Evolutionary conservation across 2,329 filamentous ascomycete genomes (phyloP).

Genomic region (Sphaerulina populicola): DNA sequence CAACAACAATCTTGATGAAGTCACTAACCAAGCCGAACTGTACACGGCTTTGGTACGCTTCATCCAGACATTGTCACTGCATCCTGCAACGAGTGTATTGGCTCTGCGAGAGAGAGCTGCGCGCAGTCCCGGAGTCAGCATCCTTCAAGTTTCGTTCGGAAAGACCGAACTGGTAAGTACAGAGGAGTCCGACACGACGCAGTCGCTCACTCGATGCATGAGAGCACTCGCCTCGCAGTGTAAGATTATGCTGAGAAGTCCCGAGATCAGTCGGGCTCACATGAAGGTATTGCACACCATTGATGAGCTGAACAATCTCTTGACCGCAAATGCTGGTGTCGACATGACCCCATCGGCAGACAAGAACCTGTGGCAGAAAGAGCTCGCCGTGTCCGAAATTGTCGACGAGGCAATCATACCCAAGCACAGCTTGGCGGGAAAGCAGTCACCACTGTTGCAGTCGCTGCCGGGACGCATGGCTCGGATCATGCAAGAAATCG

Average conservation of each 20-base stretch:
- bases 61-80: constrained; percentile 30
- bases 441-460: constrained; percentile 1
- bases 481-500: constrained; percentile 47
- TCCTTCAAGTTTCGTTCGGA: constrained; percentile 33
- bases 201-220: constrained; percentile 27
- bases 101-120: constrained; percentile 32
- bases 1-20: constrained; percentile 37
- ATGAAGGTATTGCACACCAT: constrained; percentile 18
- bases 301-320: constrained; percentile 7
- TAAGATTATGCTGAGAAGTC: constrained; percentile 27
- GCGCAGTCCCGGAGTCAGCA: constrained; percentile 32
- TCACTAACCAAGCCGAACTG: constrained; percentile 29
- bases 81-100: constrained; percentile 29
- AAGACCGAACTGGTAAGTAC: constrained; percentile 8
- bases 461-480: constrained; percentile 40
- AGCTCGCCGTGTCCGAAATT: constrained; percentile 33
- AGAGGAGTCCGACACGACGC: constrained; percentile 13
- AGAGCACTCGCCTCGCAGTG: constrained; percentile 30
- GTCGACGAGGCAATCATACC: constrained; percentile 35
- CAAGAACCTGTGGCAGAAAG: constrained; percentile 22
- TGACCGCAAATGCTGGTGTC: constrained; percentile 2
- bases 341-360: background rate
- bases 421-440: constrained; percentile 24
- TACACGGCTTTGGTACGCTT: constrained; percentile 39
- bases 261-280: constrained; percentile 14